Conservation (phyloP, 2,329 filamentous ascomycete genomes). For the Talaromyces sp. region DNA sequence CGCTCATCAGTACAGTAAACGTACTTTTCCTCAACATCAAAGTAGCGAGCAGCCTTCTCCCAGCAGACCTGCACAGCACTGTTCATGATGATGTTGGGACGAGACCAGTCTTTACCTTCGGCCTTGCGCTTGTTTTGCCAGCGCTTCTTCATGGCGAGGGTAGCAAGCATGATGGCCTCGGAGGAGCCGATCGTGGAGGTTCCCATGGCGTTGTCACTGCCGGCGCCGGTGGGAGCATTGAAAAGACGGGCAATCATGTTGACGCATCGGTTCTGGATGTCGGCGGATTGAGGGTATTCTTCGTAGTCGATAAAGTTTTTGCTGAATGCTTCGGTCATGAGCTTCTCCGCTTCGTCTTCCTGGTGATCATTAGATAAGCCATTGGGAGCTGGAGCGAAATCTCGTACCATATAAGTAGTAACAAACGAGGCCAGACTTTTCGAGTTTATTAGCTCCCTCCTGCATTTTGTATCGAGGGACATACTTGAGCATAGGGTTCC, state of each 20-base stretch:
- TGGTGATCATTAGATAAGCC: constrained; percentile 30
- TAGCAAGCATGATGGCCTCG: constrained; percentile 58
- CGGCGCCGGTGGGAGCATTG: constrained; percentile 63
- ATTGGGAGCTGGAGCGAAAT: not conserved
- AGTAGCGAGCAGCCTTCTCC: constrained; percentile 88
- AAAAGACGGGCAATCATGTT: constrained; percentile 88
- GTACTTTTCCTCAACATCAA: constrained; percentile 88
- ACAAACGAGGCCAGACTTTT: constrained; percentile 87
- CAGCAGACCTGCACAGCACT: constrained; percentile 95
- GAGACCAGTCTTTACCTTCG: constrained; percentile 73
- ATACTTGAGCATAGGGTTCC: constrained; percentile 73
- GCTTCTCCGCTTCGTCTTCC: constrained; percentile 93
- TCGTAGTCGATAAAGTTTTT: constrained; percentile 96
- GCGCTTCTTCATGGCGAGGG: constrained; percentile 87
- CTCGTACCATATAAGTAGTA: constrained; percentile 84
- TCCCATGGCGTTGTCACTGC: constrained; percentile 67
- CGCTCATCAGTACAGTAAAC: constrained; percentile 61
- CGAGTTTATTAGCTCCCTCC: not conserved
- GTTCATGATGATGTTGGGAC: constrained; percentile 93
- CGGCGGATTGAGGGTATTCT: constrained; percentile 75
- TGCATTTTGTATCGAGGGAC: constrained; percentile 6
- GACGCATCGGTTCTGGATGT: constrained; percentile 88
- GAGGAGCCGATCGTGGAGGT: constrained; percentile 87
- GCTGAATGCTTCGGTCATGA: constrained; percentile 87
- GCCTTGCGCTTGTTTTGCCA: constrained; percentile 86